Evolutionary conservation across 2,329 filamentous ascomycete species (phyloP), one percentile per base, ranked within the genome.

Genomic region (Lecanosticta acicola): DNA sequence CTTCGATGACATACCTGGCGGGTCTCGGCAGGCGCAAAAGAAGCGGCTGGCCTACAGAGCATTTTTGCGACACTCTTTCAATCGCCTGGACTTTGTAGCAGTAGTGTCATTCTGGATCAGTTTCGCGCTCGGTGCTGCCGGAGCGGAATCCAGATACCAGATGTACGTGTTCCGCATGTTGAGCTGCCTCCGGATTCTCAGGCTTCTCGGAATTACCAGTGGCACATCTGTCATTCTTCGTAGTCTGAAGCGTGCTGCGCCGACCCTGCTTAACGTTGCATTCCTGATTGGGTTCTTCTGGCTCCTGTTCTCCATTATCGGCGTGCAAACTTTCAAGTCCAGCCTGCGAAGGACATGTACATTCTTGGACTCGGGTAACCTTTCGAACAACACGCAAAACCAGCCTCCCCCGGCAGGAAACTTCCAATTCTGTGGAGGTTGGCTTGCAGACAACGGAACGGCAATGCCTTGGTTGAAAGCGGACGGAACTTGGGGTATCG

Each of bases 281-380:
- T 96, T 98, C 63, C 74, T 98, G 17, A 89, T 98, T 55, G 79
- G 86, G 11, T 98, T 98, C 69, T 98, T 98, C 69, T 98, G 93
- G 93, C 77, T 98, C 34, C 71, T 97, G 9, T 98, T 98, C 69
- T 93, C 89, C 32, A 96, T 98, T 51, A 83, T 98, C 48, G 94
- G 93, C 4, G 85, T 98, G 17, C 94, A 98, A 65, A 95, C 87
- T 68, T 98, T 98, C 67, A 76, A 76, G 49, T 73, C 72, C 36
- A 76, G 73, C 55, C 60, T 75, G 11, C 63, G 71, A 34, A 67
- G 73, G 32, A 69, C 65, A 11, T 76, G 73, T 48, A 70, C 48
- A 18, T 51, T 74, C 10, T 74, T 37, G 19, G 14, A 16, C 13
- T 19, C 35, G 18, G 72, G 18, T 7, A 34, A 17, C n/a, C n/a